A percentile compares a stretch with the other conserved stretches of the same genome.
Conservation (phyloP, 495 filamentous ascomycete genomes). For the Endocarpon pusillum region DNA sequence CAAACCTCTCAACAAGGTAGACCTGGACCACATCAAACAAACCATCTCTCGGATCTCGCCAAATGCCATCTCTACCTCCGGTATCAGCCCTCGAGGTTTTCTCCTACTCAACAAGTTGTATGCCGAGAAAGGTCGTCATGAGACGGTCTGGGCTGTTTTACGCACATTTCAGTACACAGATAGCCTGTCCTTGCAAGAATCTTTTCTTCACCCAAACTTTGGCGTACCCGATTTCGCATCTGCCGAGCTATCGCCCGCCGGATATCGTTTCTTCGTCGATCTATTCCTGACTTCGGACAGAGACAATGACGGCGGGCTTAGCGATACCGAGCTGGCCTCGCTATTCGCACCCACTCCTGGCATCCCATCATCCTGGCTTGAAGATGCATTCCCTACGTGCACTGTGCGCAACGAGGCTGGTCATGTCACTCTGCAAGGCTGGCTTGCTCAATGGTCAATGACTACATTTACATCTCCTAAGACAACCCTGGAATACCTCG, state of each 20-base stretch:
- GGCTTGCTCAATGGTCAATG: conserved; percentile 99
- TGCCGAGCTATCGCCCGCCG: conserved; percentile 83
- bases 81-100: conserved; percentile 69
- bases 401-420: conserved; percentile 92
- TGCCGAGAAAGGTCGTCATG: conserved; percentile 92
- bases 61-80: conserved; percentile 45
- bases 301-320: conserved; percentile 91
- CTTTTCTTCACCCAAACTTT: conserved; percentile 82
- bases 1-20: conserved; percentile 58
- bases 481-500: conserved; percentile 86
- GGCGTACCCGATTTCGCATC: conserved; percentile 83
- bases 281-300: conserved; percentile 89
- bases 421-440: conserved; percentile 89
- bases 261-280: conserved; percentile 95
- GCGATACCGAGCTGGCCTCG: conserved; percentile 61
- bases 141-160: conserved; percentile 93
- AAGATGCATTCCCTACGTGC: conserved; percentile 83
- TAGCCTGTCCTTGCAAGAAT: conserved; percentile 74
- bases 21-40: conserved; percentile 75
- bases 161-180: conserved; percentile 96
- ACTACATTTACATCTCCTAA: conserved; percentile 92
- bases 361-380: conserved; percentile 68
- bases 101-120: conserved; percentile 86
- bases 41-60: conserved; percentile 53
- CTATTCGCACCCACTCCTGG: conserved; percentile 91